Percentiles rank a stretch among this genome's conserved stretches.
Evolutionary conservation across 768 basidiomycete species (phyloP).

Genomic region (Boletus rubropictus): DNA sequence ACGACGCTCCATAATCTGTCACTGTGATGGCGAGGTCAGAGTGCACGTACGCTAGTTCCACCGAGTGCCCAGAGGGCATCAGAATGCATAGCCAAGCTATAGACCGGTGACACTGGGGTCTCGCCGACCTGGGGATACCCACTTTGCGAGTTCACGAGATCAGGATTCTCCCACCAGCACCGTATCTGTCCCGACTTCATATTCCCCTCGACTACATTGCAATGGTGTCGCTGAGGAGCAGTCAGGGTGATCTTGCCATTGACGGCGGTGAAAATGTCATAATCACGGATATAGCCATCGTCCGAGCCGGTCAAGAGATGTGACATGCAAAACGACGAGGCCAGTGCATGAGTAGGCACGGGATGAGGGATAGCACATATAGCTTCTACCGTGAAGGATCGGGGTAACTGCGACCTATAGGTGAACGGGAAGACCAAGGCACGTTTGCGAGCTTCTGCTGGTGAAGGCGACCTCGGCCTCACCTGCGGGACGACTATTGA

Average conservation of each 20-base stretch:
- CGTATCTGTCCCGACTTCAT: conserved; percentile 84
- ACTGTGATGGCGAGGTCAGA: conserved; percentile 13
- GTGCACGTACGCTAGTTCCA: conserved; percentile 69
- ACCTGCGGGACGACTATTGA: conserved; percentile 21
- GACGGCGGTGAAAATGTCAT: conserved; percentile 83
- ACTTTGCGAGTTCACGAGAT: conserved; percentile 16
- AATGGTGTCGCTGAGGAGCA: conserved; percentile 83
- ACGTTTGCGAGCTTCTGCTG: conserved; percentile 48
- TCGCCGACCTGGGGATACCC: conserved; percentile 44
- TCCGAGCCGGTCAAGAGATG: conserved; percentile 88
- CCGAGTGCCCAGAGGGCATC: conserved; percentile 91
- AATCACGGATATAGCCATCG: conserved; percentile 89
- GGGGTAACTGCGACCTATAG: conserved; percentile 34
- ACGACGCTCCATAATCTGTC: conserved; percentile 15
- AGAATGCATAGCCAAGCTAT: conserved; percentile 85
- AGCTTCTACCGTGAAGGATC: conserved; percentile 81
- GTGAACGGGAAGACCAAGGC: conserved; percentile 33
- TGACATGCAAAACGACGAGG: conserved; percentile 79
- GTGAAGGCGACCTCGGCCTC: conserved; percentile 45
- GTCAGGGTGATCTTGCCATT: conserved; percentile 86
- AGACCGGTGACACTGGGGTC: conserved; percentile 61
- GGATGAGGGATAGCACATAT: conserved; percentile 90
- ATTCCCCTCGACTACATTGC: conserved; percentile 85
- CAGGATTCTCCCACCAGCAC: conserved; percentile 85
- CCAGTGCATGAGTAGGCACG: conserved; percentile 80